These are phyloP conservation scores for Pyrenophora tritici-repentis DNA, from an alignment of 2,329 filamentous ascomycete species.

Conservation along the genomic window DNA sequence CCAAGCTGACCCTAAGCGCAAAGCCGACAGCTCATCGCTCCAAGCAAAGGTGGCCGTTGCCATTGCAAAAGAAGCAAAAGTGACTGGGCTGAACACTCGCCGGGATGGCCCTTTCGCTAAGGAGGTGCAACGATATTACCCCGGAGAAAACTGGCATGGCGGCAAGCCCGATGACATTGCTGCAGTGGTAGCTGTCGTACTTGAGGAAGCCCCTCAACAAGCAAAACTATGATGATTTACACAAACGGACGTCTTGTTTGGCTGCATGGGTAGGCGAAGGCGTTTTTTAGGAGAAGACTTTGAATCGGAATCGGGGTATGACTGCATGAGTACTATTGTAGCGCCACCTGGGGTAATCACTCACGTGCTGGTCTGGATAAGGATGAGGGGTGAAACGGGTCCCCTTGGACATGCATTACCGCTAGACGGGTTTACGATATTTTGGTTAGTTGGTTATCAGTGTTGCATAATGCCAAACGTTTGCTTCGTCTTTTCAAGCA, in stretches of 20 bases:
- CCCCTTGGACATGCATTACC: no score
- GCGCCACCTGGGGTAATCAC: no score
- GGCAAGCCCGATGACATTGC: slow-evolving; percentile 97
- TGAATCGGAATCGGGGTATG: slow-evolving; percentile 14
- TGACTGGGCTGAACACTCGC: slow-evolving; percentile 78
- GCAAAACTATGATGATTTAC: slow-evolving; percentile 22
- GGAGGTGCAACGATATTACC: slow-evolving; percentile 87
- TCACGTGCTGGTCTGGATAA: background rate
- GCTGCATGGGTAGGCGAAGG: slow-evolving; percentile 35
- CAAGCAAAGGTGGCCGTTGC: slow-evolving; percentile 80
- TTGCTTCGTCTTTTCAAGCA: no score
- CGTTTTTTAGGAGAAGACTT: slow-evolving; percentile 26
- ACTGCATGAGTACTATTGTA: slow-evolving; percentile 12
- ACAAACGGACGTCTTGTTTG: slow-evolving; percentile 23
- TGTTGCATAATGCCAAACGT: no score
- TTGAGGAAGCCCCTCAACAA: slow-evolving; percentile 29
- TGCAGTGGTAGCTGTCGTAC: slow-evolving; percentile 68
- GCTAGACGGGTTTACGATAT: no score
- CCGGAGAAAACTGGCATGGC: slow-evolving; percentile 83
- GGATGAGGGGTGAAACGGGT: no score
- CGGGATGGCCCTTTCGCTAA: slow-evolving; percentile 92
- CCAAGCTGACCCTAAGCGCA: slow-evolving; percentile 52
- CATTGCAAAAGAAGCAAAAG: slow-evolving; percentile 81
- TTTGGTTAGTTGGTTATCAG: no score
- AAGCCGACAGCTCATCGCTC: slow-evolving; percentile 59